Base-by-base conservation (phyloP, 257 asterid genomes). In the Primulina tabacum region DNA sequence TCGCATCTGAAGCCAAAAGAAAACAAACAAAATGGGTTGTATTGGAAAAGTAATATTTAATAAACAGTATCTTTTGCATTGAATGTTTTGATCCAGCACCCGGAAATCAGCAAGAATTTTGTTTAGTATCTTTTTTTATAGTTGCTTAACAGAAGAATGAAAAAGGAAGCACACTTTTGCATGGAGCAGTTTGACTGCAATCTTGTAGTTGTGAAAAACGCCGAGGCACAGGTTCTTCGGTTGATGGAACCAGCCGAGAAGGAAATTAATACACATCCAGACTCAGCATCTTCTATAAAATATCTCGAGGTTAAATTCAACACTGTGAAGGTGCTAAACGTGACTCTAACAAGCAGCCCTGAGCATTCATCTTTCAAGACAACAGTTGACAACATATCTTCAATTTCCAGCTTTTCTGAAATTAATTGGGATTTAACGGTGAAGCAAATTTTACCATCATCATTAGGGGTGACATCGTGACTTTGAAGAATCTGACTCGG, bases 311-410 rank as follows among this genome's bases (percentile, higher is more conserved):
- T 75, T 21, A 72, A 71, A 63, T 66, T 82, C 8, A 79, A 67
- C 67, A 70, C 67, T 63, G 80, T 71, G 32, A 89, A 79, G 78
- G 97, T 82, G 70, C 98, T 92, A 20, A 88, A 87, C 38, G 98
- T 84, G 80, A 92, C 95, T 75, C 98, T 97, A 18, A 83, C 84
- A 26, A 78, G 89, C 87, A 90, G 98, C 77, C 95, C 97, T 0
- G 95, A 83, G 43, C 80, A 78, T 68, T 57, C 79, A 57, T 75
- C 84, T n/a, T 80, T 75, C 59, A 76, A 82, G 61, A 43, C 70
- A 35, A 77, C 76, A n/a, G 79, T 72, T 26, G 72, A 81, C 34
- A 78, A 86, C 69, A 50, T 83, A 74, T 81, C 97, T 78, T 77
- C 90, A 2, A 67, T 79, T 9, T 82, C 96, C 38, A 84, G 90